Evolutionary conservation across 2,329 filamentous ascomycete species (phyloP).

Genomic region (Fusarium palustre): DNA sequence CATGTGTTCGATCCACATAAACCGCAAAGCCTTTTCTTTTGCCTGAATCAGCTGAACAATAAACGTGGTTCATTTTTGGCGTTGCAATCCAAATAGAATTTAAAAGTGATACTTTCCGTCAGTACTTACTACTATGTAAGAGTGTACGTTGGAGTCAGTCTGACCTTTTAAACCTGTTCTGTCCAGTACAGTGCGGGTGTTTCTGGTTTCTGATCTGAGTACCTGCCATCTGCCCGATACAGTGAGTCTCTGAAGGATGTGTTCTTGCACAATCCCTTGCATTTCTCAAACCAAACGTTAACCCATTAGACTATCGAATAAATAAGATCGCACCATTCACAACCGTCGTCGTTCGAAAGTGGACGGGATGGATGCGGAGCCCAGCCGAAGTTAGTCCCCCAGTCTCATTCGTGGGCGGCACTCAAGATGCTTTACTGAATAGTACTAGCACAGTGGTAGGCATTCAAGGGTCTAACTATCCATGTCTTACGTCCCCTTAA

Average conservation of each 20-base stretch:
- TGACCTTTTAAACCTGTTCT: background rate
- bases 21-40: conserved; percentile 40
- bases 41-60: accelerated
- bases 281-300: background rate
- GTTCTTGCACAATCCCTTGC: background rate
- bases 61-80: background rate
- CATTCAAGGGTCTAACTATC: conserved; percentile 33
- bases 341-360: conserved; percentile 13
- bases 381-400: conserved; percentile 43
- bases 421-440: background rate
- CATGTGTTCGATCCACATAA: conserved; percentile 50
- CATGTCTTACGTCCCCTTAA: conserved; percentile 41
- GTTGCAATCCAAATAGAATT: background rate
- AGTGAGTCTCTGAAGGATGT: background rate
- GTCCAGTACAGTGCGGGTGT: background rate
- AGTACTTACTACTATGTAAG: too few relatives aligned
- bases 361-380: conserved; percentile 23
- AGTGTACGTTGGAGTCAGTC: background rate
- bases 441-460: background rate
- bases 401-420: conserved; percentile 33
- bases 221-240: background rate
- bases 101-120: background rate
- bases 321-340: conserved; percentile 12
- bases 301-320: conserved; percentile 4
- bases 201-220: background rate